These are phyloP conservation scores for Ramalina peruviana DNA, from an alignment of 495 filamentous ascomycete species.

Conservation along the genomic window DNA sequence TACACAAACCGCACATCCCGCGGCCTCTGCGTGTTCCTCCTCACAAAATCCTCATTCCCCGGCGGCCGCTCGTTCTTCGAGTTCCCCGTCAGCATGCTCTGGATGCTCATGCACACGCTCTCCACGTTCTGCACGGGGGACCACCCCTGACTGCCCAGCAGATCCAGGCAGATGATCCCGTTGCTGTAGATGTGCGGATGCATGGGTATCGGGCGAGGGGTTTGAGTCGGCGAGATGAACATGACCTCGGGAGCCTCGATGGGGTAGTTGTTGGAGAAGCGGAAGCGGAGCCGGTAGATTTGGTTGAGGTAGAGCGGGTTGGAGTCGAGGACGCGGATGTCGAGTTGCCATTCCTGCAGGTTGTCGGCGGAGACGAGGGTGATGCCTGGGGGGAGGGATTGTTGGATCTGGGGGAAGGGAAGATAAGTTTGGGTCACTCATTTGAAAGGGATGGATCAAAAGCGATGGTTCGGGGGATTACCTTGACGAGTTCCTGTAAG, in stretches of 20 bases:
- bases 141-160: slow-evolving; percentile 81
- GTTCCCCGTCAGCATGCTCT: slow-evolving; percentile 96
- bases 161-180: slow-evolving; percentile 93
- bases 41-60: slow-evolving; percentile 76
- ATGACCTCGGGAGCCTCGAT: slow-evolving; percentile 93
- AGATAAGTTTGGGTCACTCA: not conserved
- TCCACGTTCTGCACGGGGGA: slow-evolving; percentile 94
- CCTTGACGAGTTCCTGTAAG: slow-evolving; percentile 13
- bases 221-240: slow-evolving; percentile 45
- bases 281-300: slow-evolving; percentile 74
- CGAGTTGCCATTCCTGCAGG: slow-evolving; percentile 82
- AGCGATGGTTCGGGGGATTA: not conserved
- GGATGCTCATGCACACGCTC: slow-evolving; percentile 91
- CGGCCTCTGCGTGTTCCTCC: slow-evolving; percentile 59
- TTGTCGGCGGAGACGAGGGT: slow-evolving; percentile 64
- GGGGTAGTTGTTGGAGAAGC: slow-evolving; percentile 70
- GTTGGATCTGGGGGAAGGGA: slow-evolving; percentile 25
- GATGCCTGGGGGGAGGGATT: slow-evolving; percentile 54
- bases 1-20: slow-evolving; percentile 80
- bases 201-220: slow-evolving; percentile 65
- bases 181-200: slow-evolving; percentile 98
- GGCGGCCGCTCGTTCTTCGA: slow-evolving; percentile 75
- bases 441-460: not conserved
- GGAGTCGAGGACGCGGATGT: slow-evolving; percentile 77
- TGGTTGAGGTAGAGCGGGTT: slow-evolving; percentile 82